Percentiles rank a stretch among this genome's conserved stretches.
These are phyloP conservation scores for Xylariales sp. DNA, from an alignment of 2,329 filamentous ascomycete genomes.

Conservation along the genomic window DNA sequence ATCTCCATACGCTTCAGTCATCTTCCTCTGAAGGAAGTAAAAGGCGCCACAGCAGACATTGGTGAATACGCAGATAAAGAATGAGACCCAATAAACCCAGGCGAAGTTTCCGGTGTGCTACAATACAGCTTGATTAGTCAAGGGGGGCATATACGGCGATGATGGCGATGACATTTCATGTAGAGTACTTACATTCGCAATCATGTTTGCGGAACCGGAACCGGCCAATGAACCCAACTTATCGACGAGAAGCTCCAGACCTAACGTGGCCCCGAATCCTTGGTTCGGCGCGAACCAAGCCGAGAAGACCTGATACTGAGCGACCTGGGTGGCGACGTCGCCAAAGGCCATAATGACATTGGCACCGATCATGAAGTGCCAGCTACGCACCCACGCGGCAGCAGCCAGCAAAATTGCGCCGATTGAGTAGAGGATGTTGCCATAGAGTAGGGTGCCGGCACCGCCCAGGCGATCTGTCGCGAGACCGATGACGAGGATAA, in stretches of 20 bases:
- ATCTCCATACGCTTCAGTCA: constrained; percentile 40
- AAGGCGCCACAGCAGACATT: constrained; percentile 50
- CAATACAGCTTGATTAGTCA: constrained; percentile 9
- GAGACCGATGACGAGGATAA: constrained; percentile 51
- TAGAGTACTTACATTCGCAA: constrained; percentile 33
- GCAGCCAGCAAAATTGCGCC: constrained; percentile 57
- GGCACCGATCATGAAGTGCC: constrained; percentile 57
- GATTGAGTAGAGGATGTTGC: constrained; percentile 55
- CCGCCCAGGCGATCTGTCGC: constrained; percentile 56
- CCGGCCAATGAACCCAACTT: constrained; percentile 60
- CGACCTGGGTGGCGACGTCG: constrained; percentile 61
- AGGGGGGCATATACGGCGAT: background rate
- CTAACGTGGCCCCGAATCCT: constrained; percentile 58
- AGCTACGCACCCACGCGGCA: constrained; percentile 50
- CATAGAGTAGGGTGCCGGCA: constrained; percentile 53
- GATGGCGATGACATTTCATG: background rate
- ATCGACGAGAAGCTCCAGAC: constrained; percentile 55
- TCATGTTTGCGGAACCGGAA: constrained; percentile 56
- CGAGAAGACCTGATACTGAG: constrained; percentile 62
- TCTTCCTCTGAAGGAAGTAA: constrained; percentile 51
- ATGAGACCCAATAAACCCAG: constrained; percentile 58
- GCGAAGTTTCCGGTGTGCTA: constrained; percentile 53
- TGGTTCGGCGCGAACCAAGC: constrained; percentile 60
- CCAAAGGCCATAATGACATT: constrained; percentile 51
- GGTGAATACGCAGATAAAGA: constrained; percentile 62